These are phyloP conservation scores for Candida xiaguanensis DNA, from an alignment of 805 yeast genomes.

Conservation along the genomic window DNA sequence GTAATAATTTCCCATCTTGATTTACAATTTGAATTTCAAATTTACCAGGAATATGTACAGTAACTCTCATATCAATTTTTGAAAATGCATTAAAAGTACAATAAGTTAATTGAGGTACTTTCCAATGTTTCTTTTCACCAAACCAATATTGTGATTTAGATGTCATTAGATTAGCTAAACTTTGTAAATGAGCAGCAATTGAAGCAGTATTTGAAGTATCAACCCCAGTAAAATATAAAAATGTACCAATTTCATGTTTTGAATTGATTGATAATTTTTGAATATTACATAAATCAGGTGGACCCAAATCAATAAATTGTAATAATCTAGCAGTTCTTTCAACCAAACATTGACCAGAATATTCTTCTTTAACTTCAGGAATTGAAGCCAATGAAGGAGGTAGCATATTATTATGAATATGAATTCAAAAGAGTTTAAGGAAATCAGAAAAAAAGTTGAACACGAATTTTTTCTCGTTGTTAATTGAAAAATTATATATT, in stretches of 20 bases:
- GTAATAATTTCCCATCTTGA: conserved; percentile 49
- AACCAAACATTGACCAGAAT: conserved; percentile 54
- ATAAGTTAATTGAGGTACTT: conserved; percentile 67
- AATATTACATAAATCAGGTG: conserved; percentile 60
- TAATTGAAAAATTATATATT: not conserved
- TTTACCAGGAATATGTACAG: conserved; percentile 73
- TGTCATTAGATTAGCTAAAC: conserved; percentile 59
- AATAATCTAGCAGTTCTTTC: conserved; percentile 62
- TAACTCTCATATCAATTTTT: conserved; percentile 65
- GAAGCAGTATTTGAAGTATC: conserved; percentile 76
- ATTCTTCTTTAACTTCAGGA: conserved; percentile 50
- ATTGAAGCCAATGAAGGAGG: conserved; percentile 35
- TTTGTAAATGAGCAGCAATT: conserved; percentile 70
- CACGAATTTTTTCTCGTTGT: not conserved
- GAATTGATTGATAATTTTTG: conserved; percentile 39
- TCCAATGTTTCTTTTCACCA: conserved; percentile 67
- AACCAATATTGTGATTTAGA: conserved; percentile 71
- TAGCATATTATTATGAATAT: conserved; percentile 21
- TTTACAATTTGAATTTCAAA: conserved; percentile 54
- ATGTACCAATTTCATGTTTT: conserved; percentile 58
- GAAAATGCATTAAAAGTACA: conserved; percentile 62
- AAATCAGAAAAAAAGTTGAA: not conserved
- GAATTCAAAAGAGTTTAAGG: not conserved
- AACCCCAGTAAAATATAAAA: conserved; percentile 68
- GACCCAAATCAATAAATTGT: conserved; percentile 64